Base-by-base conservation (phyloP, 2,329 filamentous ascomycete genomes). In the Sporothrix inflata region DNA sequence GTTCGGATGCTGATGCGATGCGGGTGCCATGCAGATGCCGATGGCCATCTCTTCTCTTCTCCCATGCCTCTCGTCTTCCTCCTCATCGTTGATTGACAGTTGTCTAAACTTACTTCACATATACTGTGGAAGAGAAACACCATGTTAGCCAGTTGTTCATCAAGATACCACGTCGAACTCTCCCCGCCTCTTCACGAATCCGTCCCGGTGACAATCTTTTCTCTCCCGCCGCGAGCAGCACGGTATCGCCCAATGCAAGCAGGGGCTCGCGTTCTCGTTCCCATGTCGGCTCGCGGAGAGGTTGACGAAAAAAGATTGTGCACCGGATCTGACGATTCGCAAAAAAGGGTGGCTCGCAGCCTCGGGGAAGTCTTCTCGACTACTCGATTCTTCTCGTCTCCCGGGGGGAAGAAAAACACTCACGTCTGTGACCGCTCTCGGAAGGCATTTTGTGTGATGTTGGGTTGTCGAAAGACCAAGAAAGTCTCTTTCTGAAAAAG, bases 371-470 rank as follows among this genome's bases (percentile, higher is more conserved):
- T 51, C 42, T 30, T 34, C 7, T 51, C 27, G 16, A 19, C 27
- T 19, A 67, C 45, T 45, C 66, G 12, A 30, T 34, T 27, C 21
- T 45, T 42, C 34, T 40, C 19, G 34, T 69, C 12, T 55, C 65
- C 45, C 27, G 9, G 45, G 19, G 16, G 45, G 63, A 53, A 19
- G 65, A 53, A 45, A 51, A 70, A 71, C 78, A 92, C 92, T 92
- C 86, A 95, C 92, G 88, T 92, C 92, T 90, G 90, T 94, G 92
- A 86, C 92, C 92, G 83, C 91, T 88, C 90, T 93, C 92, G 83
- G 92, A 91, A 92, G 91, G 89, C 92, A 96, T 96, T 85, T 89
- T 94, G 91, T 68, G 65, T 70, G 72, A 68, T 74, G 61, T 63
- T 38, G 63, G 71, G 71, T 72, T 71, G 51, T 73, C 21, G 68